A percentile compares a stretch with the other conserved stretches of the same genome.
Evolutionary conservation across 176 grass and related monocot species (phyloP).

Genomic region (Tillandsia fasciculata): DNA sequence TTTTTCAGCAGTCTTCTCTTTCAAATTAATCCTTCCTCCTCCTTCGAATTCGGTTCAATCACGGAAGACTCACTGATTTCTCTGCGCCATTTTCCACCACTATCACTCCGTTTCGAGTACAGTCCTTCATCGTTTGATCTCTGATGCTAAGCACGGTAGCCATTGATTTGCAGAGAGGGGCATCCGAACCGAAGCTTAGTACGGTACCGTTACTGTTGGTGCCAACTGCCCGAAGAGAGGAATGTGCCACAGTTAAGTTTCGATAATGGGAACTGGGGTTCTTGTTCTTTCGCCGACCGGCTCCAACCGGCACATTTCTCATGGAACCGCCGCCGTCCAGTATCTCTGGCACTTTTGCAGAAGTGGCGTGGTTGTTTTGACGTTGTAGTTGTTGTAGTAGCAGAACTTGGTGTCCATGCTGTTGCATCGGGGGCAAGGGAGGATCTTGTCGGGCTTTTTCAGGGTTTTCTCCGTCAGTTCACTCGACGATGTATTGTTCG

Average conservation of each 20-base stretch:
- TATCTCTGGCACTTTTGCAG: conserved; percentile 99
- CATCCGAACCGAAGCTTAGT: conserved; percentile 54
- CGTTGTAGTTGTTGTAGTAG: conserved; percentile 99
- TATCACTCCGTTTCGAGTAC: no score
- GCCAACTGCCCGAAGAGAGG: no score
- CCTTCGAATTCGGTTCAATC: conserved; percentile 27
- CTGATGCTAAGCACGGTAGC: conserved; percentile 21
- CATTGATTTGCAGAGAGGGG: neutral
- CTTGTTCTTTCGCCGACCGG: conserved; percentile 90
- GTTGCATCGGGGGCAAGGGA: conserved; percentile 75
- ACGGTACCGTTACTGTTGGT: conserved; percentile 40
- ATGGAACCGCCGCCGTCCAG: conserved; percentile 90
- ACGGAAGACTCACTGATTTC: neutral
- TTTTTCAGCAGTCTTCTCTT: conserved; percentile 21
- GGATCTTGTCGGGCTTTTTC: conserved; percentile 92
- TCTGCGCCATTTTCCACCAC: no score
- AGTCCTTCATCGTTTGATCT: conserved; percentile 28
- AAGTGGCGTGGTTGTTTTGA: conserved; percentile 93
- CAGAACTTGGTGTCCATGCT: conserved; percentile 99
- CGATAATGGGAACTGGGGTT: conserved; percentile 7
- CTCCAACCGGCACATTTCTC: conserved; percentile 91
- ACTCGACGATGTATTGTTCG: neutral
- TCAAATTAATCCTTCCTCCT: conserved; percentile 15
- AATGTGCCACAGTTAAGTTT: neutral
- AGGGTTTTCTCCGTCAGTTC: conserved; percentile 40